These are phyloP conservation scores for Botrytis cinerea DNA, from an alignment of 2,329 filamentous ascomycete species.

Conservation along the genomic window DNA sequence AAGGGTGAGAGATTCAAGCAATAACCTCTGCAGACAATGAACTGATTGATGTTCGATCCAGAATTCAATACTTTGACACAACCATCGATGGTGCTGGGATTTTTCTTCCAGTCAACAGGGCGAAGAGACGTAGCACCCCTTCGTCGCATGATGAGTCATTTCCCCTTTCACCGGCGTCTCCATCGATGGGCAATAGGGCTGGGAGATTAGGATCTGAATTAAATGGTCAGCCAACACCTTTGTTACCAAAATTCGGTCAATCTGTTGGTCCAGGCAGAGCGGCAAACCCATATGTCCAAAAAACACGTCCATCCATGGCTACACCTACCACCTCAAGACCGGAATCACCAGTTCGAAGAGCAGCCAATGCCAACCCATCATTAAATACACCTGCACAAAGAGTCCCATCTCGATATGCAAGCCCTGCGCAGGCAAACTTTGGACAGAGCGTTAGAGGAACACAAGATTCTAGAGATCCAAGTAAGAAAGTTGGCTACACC, in stretches of 20 bases:
- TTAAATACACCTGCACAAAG: constrained; percentile 55
- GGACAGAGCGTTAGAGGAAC: constrained; percentile 63
- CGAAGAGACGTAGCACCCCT: constrained; percentile 65
- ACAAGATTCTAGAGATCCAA: constrained; percentile 57
- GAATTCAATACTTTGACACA: constrained; percentile 79
- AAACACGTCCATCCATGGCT: constrained; percentile 73
- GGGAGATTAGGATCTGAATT: constrained; percentile 51
- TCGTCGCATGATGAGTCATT: constrained; percentile 54
- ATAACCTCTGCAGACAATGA: constrained; percentile 21
- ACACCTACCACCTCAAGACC: constrained; percentile 59
- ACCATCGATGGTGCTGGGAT: constrained; percentile 80
- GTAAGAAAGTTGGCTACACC: constrained; percentile 50
- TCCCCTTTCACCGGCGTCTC: constrained; percentile 70
- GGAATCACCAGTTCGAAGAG: constrained; percentile 77
- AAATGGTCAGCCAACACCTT: constrained; percentile 65
- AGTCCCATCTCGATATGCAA: constrained; percentile 60
- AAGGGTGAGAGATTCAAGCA: constrained; percentile 65
- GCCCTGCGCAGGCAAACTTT: constrained; percentile 62
- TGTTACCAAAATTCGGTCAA: constrained; percentile 80
- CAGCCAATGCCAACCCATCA: constrained; percentile 60
- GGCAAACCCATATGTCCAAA: constrained; percentile 71
- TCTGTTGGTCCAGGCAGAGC: constrained; percentile 74
- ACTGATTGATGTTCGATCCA: constrained; percentile 42
- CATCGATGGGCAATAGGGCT: constrained; percentile 54
- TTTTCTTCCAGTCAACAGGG: constrained; percentile 85